Evolutionary conservation across 352 stramenopile genomes (phyloP).

Genomic region (Globisporangium recalcitrans): DNA sequence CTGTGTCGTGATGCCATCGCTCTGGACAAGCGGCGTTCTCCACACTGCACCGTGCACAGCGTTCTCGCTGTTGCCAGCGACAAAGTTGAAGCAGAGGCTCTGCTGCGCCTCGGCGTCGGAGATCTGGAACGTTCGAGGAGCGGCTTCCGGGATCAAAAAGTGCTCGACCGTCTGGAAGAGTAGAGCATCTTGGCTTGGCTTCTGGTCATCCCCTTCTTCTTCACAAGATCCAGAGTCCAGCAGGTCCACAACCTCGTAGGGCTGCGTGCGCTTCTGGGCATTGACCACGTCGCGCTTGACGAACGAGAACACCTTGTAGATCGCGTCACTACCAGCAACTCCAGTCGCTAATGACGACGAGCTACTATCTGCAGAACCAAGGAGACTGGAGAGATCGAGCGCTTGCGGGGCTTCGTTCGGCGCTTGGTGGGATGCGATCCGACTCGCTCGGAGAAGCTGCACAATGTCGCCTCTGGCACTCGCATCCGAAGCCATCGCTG

Average conservation of each 20-base stretch:
- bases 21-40: conserved; percentile 17
- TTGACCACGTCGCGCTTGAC: conserved; percentile 6
- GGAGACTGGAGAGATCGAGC: conserved; percentile 14
- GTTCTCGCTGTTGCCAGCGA: conserved; percentile 30
- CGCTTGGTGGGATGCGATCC: conserved; percentile 57
- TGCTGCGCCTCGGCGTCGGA: conserved; percentile 12
- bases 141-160: conserved; percentile 40
- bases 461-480: conserved; percentile 24
- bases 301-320: conserved; percentile 25
- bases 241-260: conserved; percentile 5
- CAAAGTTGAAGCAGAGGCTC: conserved; percentile 48
- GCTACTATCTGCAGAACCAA: background rate
- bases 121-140: conserved; percentile 10
- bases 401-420: conserved; percentile 19
- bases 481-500: background rate
- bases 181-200: background rate
- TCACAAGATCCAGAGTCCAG: background rate
- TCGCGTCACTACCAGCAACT: conserved; percentile 17
- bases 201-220: background rate
- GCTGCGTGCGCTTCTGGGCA: background rate
- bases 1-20: conserved; percentile 6
- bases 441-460: conserved; percentile 35
- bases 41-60: conserved; percentile 40
- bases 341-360: background rate
- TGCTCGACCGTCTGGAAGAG: conserved; percentile 31